Evolutionary conservation across 108 stramenopile genomes (phyloP).

Genomic region (Nannochloropsis gaditana): DNA sequence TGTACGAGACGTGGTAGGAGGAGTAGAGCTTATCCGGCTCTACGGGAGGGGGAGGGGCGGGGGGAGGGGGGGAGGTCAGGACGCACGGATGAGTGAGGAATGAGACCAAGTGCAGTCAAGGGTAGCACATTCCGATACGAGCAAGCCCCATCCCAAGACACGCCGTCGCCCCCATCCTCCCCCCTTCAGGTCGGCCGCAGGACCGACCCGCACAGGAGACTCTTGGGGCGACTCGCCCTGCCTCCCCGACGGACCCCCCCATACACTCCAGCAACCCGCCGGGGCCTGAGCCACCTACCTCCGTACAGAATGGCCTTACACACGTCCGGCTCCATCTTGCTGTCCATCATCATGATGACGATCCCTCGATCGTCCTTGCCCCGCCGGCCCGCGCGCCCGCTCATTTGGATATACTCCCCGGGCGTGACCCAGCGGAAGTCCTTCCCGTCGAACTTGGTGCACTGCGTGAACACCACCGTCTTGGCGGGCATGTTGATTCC

Average conservation of each 20-base stretch:
- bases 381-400: conserved; percentile 93
- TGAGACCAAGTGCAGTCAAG: too few species aligned
- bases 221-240: too few species aligned
- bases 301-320: background rate
- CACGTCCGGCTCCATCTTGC: conserved; percentile 93
- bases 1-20: conserved; percentile 93
- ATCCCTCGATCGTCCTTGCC: conserved; percentile 97
- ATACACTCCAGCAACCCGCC: too few species aligned
- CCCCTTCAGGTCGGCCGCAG: too few species aligned
- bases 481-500: conserved; percentile 99
- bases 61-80: background rate
- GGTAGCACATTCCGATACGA: too few species aligned
- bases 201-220: too few species aligned
- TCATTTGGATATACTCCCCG: conserved; percentile 97
- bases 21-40: conserved; percentile 92
- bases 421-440: conserved; percentile 58
- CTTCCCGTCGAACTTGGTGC: conserved; percentile 89
- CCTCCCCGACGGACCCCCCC: too few species aligned
- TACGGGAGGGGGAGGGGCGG: conserved; percentile 33
- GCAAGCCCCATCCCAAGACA: too few species aligned
- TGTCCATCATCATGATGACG: conserved; percentile 98
- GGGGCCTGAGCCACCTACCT: background rate
- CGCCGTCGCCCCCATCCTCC: too few species aligned
- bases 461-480: conserved; percentile 97
- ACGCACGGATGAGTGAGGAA: background rate